Percentiles rank a stretch among this genome's conserved stretches.
Evolutionary conservation across 345 rosid genomes (phyloP).

Genomic region (Hevea brasiliensis): DNA sequence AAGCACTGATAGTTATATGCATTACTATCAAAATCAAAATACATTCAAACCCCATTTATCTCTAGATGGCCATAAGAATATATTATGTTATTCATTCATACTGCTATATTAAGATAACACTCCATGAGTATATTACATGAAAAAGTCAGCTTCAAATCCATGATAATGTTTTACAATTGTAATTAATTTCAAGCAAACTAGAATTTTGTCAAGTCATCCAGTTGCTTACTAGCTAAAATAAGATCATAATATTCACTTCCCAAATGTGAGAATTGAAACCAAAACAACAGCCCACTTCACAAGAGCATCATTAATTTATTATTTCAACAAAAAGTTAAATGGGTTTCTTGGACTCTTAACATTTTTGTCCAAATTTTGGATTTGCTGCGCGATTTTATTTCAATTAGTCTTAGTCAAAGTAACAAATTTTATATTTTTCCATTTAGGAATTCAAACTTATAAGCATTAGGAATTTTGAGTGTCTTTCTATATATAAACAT

Average conservation of each 20-base stretch:
- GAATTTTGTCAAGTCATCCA: neutral
- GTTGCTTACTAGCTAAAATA: constrained; percentile 2
- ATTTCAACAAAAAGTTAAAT: too few species aligned
- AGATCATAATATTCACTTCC: neutral
- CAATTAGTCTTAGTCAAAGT: neutral
- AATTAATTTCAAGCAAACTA: neutral
- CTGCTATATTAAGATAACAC: neutral
- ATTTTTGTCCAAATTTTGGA: neutral
- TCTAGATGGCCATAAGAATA: neutral
- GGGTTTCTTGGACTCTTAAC: too few species aligned
- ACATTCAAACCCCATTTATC: neutral
- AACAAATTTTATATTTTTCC: neutral
- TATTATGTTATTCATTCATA: neutral
- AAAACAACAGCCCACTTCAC: neutral
- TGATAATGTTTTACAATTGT: neutral
- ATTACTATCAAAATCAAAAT: neutral
- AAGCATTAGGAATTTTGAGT: neutral
- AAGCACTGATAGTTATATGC: neutral
- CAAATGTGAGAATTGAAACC: neutral
- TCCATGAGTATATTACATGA: neutral
- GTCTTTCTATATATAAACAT: too few species aligned
- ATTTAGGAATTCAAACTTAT: neutral
- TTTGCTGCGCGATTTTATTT: neutral
- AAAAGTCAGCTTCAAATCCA: neutral
- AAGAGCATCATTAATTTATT: neutral